Evolutionary conservation across 2,329 filamentous ascomycete genomes (phyloP), one percentile per base, ranked within the genome.

Genomic region (Verticillium dahliae): DNA sequence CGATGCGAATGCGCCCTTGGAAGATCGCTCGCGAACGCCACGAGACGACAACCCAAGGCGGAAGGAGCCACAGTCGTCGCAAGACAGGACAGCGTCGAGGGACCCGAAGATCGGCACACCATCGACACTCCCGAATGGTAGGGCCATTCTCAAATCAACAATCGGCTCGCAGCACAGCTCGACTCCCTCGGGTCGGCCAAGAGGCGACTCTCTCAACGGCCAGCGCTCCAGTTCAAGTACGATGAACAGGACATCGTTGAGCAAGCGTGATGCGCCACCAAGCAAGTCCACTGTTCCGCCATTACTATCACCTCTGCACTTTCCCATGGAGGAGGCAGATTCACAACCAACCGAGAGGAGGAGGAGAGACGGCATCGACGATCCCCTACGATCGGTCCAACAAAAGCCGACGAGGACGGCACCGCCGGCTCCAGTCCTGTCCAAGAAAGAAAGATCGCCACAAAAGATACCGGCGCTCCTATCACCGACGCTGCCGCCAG

Each of bases 401-500:
- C 57, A 35, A 6, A 65, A 63, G 39, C 18, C 55, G n/a, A 15
- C 45, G 4, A 64, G 67, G 65, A 64, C 62, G 11, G 70, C 70
- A 38, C 62, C 70, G 11, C 65, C 65, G 13, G 63, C 69, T 0
- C 67, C 65, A 10, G 64, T 69, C 0, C 67, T 67, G 2, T 9
- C 67, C 22, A 81, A 76, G 66, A 81, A 75, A 63, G 71, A 75
- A 22, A 77, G 69, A 58, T 69, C 73, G 1, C 69, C 75, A 0
- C 38, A 71, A 9, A 73, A 73, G 56, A 70, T 85, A 33, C 84
- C 83, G 0, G 73, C 78, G 0, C 72, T 86, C 6, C 73, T 86
- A 11, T 86, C 84, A 0, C 84, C 84, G 0, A 86, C 83, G 0
- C 69, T 86, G 6, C 84, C 84, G 1, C 74, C 81, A 0, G 69